Evolutionary conservation across 2,329 filamentous ascomycete species (phyloP).

Genomic region (Chaetomiaceae sp.): DNA sequence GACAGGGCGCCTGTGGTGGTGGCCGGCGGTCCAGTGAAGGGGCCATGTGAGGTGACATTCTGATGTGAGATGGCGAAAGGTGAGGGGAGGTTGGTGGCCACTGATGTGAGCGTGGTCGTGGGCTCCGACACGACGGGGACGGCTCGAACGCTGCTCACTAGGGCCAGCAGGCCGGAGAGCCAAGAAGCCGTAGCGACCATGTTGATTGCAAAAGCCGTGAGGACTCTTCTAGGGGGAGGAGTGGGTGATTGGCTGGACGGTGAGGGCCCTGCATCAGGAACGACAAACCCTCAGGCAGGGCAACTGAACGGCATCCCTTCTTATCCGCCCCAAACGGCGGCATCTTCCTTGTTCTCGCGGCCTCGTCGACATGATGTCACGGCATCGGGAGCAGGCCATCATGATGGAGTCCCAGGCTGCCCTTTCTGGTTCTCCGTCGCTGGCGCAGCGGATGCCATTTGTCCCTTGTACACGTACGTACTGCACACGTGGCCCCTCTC

Average conservation of each 20-base stretch:
- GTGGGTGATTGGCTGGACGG: too few relatives aligned
- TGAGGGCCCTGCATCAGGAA: too few relatives aligned
- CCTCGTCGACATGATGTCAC: constrained; percentile 1
- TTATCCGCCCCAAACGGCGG: too few relatives aligned
- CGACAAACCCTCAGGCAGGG: too few relatives aligned
- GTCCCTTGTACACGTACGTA: too few relatives aligned
- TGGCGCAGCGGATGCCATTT: too few relatives aligned
- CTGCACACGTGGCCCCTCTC: too few relatives aligned
- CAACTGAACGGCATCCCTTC: too few relatives aligned
- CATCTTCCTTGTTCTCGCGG: neutral
- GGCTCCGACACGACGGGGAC: constrained; percentile 23
- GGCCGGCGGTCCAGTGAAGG: constrained; percentile 57
- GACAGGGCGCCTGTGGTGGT: constrained; percentile 66
- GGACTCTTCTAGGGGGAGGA: too few relatives aligned
- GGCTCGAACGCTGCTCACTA: constrained; percentile 10
- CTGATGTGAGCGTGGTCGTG: constrained; percentile 19
- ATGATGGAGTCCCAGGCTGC: too few relatives aligned
- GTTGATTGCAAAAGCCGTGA: constrained; percentile 1
- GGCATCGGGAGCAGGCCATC: neutral
- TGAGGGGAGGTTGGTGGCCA: constrained; percentile 17
- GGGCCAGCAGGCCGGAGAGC: constrained; percentile 14
- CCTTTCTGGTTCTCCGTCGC: too few relatives aligned
- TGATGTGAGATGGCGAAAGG: constrained; percentile 26
- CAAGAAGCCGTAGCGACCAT: neutral
- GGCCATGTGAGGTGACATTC: constrained; percentile 62